These are phyloP conservation scores for Trichophyton rubrum DNA, from an alignment of 2,329 filamentous ascomycete genomes.

Conservation along the genomic window DNA sequence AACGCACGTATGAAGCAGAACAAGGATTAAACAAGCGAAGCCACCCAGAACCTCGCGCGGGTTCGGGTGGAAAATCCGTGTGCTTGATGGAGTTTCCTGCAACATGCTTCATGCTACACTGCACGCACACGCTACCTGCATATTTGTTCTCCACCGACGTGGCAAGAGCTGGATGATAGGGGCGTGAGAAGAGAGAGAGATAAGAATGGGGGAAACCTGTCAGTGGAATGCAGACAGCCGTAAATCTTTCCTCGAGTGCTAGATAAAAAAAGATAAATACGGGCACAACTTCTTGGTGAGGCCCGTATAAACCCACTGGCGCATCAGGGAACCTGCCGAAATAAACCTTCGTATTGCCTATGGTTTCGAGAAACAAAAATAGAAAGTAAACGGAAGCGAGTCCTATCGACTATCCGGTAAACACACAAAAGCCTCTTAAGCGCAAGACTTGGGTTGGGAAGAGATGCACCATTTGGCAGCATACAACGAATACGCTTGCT, in stretches of 20 bases:
- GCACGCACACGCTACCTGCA: neutral
- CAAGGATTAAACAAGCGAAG: slow-evolving; percentile 3
- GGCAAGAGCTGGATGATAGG: neutral
- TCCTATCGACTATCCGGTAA: neutral
- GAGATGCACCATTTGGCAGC: neutral
- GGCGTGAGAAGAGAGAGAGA: neutral
- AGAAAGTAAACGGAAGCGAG: neutral
- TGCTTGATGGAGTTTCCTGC: neutral
- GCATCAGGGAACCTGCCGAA: neutral
- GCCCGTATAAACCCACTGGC: neutral
- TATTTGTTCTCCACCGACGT: neutral
- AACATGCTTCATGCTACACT: neutral
- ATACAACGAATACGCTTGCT: neutral
- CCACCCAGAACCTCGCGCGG: neutral
- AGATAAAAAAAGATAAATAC: neutral
- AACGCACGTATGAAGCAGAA: neutral
- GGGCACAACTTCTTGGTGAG: neutral
- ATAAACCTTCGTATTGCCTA: neutral
- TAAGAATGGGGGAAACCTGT: neutral
- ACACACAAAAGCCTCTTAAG: neutral
- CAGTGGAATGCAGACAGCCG: neutral
- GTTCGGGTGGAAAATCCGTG: neutral
- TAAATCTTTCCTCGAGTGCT: neutral
- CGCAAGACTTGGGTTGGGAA: neutral
- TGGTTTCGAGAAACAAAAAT: slow-evolving; percentile 1